Base-by-base conservation (phyloP, 2,329 filamentous ascomycete genomes). In the Harringtonia aguacate region DNA sequence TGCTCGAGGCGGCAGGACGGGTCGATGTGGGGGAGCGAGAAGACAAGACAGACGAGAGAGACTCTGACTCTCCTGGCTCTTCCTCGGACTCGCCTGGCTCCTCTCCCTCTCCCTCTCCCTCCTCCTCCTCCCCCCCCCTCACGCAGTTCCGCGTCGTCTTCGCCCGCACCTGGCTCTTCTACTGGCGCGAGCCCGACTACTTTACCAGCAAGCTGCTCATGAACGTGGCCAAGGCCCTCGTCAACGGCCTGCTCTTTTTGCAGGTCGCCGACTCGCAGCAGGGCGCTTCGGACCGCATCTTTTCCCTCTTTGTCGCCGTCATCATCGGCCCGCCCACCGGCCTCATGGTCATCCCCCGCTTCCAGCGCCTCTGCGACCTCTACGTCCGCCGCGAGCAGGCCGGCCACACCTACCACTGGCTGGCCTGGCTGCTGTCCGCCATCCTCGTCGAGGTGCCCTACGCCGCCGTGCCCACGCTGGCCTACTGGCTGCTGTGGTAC, bases 151-250 rank as follows among this genome's bases (percentile, higher is more conserved):
- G 62, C 44, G 72, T 81, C 55, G 84, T 86, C 45, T 73, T 77
- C 20, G 60, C 73, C 50, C 85, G 88, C 56, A 83, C 90, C 27
- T 90, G 92, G 68, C 76, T 88, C 57, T 31, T 29, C 59, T 92
- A 90, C 71, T 94, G 88, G 87, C 83, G 88, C 48, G 88, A 81
- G 0, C 88, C 88, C 0, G 74, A 79, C 4, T 94, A 94, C 67
- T 88, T 94, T 61, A 92, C 89, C 66, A 81, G 84, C 54, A 94
- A 94, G 69, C 59, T 72, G 0, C 67, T 72, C 2, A 77, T 94
- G 20, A 86, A 79, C 58, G 65, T 75, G 22, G 61, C 78, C 17
- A 64, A 73, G 28, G 64, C 80, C 7, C 70, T 92, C 15, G 92
- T 90, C 60, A 86, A 90, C 54, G 86, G 86, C 21, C 86, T 89